A percentile compares a stretch with the other conserved stretches of the same genome.
Evolutionary conservation across 257 asterid species (phyloP).

Genomic region (Nemophila menziesii): DNA sequence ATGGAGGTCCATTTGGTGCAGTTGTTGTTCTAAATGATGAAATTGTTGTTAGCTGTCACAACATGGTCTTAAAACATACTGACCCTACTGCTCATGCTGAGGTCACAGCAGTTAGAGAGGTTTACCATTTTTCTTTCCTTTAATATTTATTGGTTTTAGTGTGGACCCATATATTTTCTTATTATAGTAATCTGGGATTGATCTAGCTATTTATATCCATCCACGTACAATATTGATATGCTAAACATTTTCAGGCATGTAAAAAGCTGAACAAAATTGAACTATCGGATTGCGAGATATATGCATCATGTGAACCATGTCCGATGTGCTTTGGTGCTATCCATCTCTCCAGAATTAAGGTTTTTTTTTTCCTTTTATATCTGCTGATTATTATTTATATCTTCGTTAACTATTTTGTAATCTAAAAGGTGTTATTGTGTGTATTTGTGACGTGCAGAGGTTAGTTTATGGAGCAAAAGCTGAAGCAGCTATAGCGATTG

Average conservation of each 20-base stretch:
- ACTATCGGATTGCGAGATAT: constrained; percentile 92
- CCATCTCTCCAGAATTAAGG: constrained; percentile 94
- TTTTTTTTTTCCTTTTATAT: constrained; percentile 7
- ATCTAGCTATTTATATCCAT: neutral
- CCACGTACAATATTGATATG: neutral
- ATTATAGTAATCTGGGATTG: constrained; percentile 6
- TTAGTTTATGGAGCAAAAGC: constrained; percentile 96
- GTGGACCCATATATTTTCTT: neutral
- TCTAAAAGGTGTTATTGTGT: neutral
- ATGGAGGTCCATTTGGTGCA: constrained; percentile 99
- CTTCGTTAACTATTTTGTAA: neutral
- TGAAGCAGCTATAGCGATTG: constrained; percentile 94
- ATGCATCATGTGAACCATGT: constrained; percentile 96
- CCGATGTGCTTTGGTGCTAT: constrained; percentile 99
- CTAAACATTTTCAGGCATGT: constrained; percentile 61
- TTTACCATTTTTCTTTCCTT: constrained; percentile 17
- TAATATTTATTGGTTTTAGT: neutral
- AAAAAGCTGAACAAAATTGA: constrained; percentile 83
- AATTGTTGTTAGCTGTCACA: constrained; percentile 89
- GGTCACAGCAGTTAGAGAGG: constrained; percentile 99
- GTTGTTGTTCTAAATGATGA: constrained; percentile 77
- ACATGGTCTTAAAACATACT: constrained; percentile 61
- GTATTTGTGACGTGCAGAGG: constrained; percentile 46
- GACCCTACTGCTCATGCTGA: constrained; percentile 99
- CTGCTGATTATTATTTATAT: neutral